Evolutionary conservation across 2,329 filamentous ascomycete species (phyloP).

Genomic region (Cucurbitaria berberidis): DNA sequence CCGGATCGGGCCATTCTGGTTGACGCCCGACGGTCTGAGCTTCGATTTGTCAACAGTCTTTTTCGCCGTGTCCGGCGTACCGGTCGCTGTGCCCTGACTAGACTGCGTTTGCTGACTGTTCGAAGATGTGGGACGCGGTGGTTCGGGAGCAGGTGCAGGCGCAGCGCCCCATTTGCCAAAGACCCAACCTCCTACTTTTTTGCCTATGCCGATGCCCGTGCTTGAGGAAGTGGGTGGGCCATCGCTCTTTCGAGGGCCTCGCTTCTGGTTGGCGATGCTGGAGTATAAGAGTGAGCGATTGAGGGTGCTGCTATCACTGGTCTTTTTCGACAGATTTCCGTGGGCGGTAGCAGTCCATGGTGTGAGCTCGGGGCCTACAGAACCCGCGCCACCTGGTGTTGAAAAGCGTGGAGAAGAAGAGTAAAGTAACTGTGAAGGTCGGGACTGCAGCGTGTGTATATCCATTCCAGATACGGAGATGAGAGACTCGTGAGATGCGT

Average conservation of each 20-base stretch:
- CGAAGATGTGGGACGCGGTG: slow-evolving; percentile 25
- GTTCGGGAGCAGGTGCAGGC: slow-evolving; percentile 47
- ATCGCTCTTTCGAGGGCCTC: slow-evolving; percentile 26
- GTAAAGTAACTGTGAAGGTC: slow-evolving; percentile 75
- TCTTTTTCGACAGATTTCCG: slow-evolving; percentile 57
- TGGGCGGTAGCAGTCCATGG: slow-evolving; percentile 56
- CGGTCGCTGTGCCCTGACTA: slow-evolving; percentile 15
- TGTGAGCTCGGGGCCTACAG: slow-evolving; percentile 48
- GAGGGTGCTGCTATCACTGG: slow-evolving; percentile 59
- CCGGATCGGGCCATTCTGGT: slow-evolving; percentile 48
- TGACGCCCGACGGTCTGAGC: slow-evolving; percentile 45
- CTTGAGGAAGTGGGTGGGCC: slow-evolving; percentile 16
- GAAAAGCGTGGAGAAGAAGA: slow-evolving; percentile 59
- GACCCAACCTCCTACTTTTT: slow-evolving; percentile 70
- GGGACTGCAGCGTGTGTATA: slow-evolving; percentile 79
- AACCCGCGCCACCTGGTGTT: slow-evolving; percentile 53
- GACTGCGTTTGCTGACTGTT: slow-evolving; percentile 31
- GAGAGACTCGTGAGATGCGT: slow-evolving; percentile 84
- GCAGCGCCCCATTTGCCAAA: slow-evolving; percentile 67
- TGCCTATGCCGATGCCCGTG: slow-evolving; percentile 49
- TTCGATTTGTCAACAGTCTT: slow-evolving; percentile 23
- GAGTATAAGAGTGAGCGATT: slow-evolving; percentile 60
- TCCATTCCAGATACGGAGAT: slow-evolving; percentile 87
- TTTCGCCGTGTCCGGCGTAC: slow-evolving; percentile 11
- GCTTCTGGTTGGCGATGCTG: slow-evolving; percentile 35